Evolutionary conservation across 306 rosid species (phyloP).

Genomic region (Oxytropis ochrocephala): DNA sequence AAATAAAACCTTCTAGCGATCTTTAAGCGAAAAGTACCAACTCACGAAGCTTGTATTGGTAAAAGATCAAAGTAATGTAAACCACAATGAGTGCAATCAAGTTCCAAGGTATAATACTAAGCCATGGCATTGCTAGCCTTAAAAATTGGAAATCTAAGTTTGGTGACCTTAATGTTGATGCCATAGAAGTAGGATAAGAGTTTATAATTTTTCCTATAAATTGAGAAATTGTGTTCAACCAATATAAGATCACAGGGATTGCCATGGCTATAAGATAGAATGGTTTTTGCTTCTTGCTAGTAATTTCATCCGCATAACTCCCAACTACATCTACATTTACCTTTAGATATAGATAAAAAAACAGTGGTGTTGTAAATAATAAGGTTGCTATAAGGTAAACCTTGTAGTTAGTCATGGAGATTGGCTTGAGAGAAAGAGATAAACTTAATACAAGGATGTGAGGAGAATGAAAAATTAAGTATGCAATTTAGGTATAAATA

Average conservation of each 20-base stretch:
- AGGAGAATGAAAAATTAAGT: not conserved
- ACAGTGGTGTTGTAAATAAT: not conserved
- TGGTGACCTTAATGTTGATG: not conserved
- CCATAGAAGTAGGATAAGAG: not conserved
- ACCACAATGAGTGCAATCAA: not conserved
- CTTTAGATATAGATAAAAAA: not conserved
- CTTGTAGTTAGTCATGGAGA: not conserved
- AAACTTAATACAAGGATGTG: not conserved
- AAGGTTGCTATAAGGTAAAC: not conserved
- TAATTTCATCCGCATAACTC: not conserved
- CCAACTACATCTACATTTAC: too few relatives aligned
- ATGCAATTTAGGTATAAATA: not conserved
- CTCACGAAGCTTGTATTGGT: not conserved
- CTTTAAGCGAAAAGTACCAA: not conserved
- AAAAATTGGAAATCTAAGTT: not conserved
- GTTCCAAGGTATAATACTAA: not conserved
- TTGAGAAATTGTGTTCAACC: not conserved
- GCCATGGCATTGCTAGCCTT: too few relatives aligned
- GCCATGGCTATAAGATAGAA: not conserved
- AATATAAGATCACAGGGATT: not conserved
- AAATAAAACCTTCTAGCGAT: not conserved
- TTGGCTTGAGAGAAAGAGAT: not conserved
- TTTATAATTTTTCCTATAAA: not conserved
- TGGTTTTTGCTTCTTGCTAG: not conserved
- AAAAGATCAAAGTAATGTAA: not conserved